Conservation (phyloP, 176 grass and related monocot species). For the Avena eriantha region DNA sequence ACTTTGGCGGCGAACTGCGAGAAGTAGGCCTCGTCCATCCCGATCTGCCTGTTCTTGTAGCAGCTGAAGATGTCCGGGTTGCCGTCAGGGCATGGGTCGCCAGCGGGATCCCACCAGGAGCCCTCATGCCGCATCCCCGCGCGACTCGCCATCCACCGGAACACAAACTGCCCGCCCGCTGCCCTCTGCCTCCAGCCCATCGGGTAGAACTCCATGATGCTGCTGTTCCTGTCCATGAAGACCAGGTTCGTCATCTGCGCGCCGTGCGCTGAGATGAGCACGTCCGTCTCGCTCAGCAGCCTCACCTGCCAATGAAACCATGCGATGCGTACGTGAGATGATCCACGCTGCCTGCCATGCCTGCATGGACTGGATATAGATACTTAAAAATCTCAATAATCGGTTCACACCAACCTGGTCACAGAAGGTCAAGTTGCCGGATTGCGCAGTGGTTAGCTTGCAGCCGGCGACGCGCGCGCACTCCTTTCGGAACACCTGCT, state of each 20-base stretch:
- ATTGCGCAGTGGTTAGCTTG: slow-evolving; percentile 38
- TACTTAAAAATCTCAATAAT: no score
- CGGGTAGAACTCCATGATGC: slow-evolving; percentile 82
- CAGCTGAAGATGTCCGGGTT: slow-evolving; percentile 31
- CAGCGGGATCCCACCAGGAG: slow-evolving; percentile 60
- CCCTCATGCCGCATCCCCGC: slow-evolving; percentile 73
- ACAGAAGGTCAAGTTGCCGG: slow-evolving; percentile 69
- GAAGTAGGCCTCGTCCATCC: slow-evolving; percentile 62
- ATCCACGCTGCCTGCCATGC: no score
- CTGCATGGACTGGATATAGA: not conserved
- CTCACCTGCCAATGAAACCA: slow-evolving; percentile 47
- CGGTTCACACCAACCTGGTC: no score
- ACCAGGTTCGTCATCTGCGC: slow-evolving; percentile 74
- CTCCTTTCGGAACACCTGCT: slow-evolving; percentile 49
- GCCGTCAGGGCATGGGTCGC: slow-evolving; percentile 36
- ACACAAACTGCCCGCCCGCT: slow-evolving; percentile 62
- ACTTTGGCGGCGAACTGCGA: slow-evolving; percentile 51
- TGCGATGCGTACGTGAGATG: no score
- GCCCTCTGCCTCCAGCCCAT: slow-evolving; percentile 69
- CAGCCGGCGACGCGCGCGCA: slow-evolving; percentile 54
- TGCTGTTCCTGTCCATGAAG: slow-evolving; percentile 79
- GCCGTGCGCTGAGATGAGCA: slow-evolving; percentile 68
- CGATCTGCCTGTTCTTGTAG: slow-evolving; percentile 61
- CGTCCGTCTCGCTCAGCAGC: slow-evolving; percentile 66
- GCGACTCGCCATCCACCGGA: slow-evolving; percentile 57